Evolutionary conservation across 192 early-diverging fungal species (phyloP), one percentile per base, ranked within the genome.

Genomic region (Coemansia sp.): DNA sequence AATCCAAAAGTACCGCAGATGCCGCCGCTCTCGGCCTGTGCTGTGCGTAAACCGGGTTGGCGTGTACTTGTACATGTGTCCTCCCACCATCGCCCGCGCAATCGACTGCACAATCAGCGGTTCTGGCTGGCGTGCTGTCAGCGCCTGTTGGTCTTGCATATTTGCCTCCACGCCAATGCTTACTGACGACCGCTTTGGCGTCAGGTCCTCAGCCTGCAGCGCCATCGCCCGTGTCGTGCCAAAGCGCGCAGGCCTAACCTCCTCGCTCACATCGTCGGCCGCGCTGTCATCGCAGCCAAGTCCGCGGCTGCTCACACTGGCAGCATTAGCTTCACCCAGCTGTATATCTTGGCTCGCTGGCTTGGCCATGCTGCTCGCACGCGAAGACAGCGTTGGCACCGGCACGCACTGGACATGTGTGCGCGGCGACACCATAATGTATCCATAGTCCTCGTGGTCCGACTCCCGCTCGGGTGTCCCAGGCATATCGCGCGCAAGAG

Each of bases 11-110:
- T 85, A 92, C 11, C 91, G 84, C 60, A 80, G 56, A 53, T 92
- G 88, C 10, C 85, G 76, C 38, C 85, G 84, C 62, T 89, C 91
- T 17, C 80, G 84, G 0, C 75, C 77, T 38, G 84, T 77, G 45
- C 59, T 75, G 35, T 83, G 72, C 38, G 66, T 64, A 26, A 81
- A 75, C 41, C 69, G 72, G 51, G 78, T 75, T 6, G 87, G 77
- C 21, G 89, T 91, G 59, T 86, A 90, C 73, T 92, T 92, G 80
- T 76, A 85, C 72, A 92, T 74, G 63, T 82, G 88, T 29, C 87
- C 84, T 6, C 91, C 91, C 26, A 92, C 88, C 91, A 92, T 92
- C 12, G 89, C 88, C 48, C 87, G 88, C 7, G 91, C 89, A 48
- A 92, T 86, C 9, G 84, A 59, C 31, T 87, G 83, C 12, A 92